Percentiles rank a stretch among this genome's conserved stretches.
phyloP scores from a whole-genome alignment of 495 filamentous ascomycete genomes.

The Recurvomyces mirabilis region DNA sequence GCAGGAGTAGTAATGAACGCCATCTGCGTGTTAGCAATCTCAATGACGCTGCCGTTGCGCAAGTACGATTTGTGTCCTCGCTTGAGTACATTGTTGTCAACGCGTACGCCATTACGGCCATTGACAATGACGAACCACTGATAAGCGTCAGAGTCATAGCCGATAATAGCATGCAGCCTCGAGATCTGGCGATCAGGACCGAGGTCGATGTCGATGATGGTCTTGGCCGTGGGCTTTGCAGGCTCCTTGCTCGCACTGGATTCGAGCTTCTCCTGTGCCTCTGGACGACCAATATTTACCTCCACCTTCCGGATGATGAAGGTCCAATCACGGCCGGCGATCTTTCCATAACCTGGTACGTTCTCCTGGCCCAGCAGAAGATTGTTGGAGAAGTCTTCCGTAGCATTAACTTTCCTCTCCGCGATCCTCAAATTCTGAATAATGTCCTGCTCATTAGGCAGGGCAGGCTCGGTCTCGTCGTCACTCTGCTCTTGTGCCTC shows the following conservation, averaged over 20 bases:
- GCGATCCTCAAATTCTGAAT: constrained; percentile 56
- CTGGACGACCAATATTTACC: constrained; percentile 72
- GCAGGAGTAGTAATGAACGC: constrained; percentile 76
- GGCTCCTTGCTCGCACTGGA: constrained; percentile 30
- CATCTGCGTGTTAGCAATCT: constrained; percentile 89
- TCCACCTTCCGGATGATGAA: constrained; percentile 75
- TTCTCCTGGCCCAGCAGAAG: constrained; percentile 61
- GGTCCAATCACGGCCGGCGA: constrained; percentile 85
- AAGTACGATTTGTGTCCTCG: constrained; percentile 53
- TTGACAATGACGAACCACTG: constrained; percentile 76
- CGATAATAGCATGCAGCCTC: constrained; percentile 73
- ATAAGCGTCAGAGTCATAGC: constrained; percentile 55
- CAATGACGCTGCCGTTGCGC: constrained; percentile 75
- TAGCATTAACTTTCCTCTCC: constrained; percentile 52
- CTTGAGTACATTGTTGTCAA: constrained; percentile 60
- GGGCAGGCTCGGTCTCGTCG: constrained; percentile 10
- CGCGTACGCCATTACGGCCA: constrained; percentile 77
- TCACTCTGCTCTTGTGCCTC: constrained; percentile 16
- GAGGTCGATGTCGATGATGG: constrained; percentile 74
- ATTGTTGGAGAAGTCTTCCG: constrained; percentile 59
- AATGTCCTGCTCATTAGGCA: constrained; percentile 48
- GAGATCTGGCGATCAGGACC: constrained; percentile 90
- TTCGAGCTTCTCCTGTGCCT: constrained; percentile 23
- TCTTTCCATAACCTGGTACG: constrained; percentile 84
- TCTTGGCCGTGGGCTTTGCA: constrained; percentile 29